Evolutionary conservation across 176 grass and related monocot species (phyloP).

Genomic region (Dendrocalamus sinicus): DNA sequence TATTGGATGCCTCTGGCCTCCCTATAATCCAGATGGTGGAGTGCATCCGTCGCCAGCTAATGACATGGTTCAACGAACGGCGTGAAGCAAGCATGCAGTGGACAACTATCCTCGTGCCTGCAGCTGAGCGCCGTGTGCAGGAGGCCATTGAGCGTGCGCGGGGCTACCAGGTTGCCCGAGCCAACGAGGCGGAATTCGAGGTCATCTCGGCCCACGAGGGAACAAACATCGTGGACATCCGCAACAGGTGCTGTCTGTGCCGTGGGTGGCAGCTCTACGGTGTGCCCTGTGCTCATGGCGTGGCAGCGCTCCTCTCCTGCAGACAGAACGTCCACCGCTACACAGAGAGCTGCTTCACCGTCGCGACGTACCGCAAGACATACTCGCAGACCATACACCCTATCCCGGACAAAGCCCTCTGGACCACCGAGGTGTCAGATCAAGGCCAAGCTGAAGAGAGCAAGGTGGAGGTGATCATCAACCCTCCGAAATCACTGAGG

Average conservation of each 20-base stretch:
- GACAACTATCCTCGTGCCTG: constrained; percentile 77
- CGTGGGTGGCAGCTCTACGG: constrained; percentile 95
- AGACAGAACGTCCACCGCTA: constrained; percentile 95
- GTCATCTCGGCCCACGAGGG: constrained; percentile 85
- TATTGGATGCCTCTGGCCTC: constrained; percentile 81
- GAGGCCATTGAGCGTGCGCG: constrained; percentile 89
- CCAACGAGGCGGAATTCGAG: constrained; percentile 92
- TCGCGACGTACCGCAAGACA: constrained; percentile 85
- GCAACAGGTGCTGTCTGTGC: constrained; percentile 89
- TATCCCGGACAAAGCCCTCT: constrained; percentile 85
- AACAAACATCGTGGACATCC: constrained; percentile 85
- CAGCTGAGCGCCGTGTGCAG: constrained; percentile 67
- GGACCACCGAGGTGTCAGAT: constrained; percentile 62
- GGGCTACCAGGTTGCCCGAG: constrained; percentile 83
- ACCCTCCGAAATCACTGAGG: constrained; percentile 79
- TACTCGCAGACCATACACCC: constrained; percentile 97
- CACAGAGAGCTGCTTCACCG: constrained; percentile 92
- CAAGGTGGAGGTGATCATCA: constrained; percentile 58
- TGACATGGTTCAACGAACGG: constrained; percentile 96
- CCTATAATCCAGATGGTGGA: constrained; percentile 99
- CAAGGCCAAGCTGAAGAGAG: constrained; percentile 46
- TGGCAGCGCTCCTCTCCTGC: constrained; percentile 88
- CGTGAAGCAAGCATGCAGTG: constrained; percentile 96
- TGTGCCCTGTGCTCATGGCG: constrained; percentile 84
- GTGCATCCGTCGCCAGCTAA: constrained; percentile 78